Conservation (phyloP, 139 green algal genomes). For the Chara braunii region DNA sequence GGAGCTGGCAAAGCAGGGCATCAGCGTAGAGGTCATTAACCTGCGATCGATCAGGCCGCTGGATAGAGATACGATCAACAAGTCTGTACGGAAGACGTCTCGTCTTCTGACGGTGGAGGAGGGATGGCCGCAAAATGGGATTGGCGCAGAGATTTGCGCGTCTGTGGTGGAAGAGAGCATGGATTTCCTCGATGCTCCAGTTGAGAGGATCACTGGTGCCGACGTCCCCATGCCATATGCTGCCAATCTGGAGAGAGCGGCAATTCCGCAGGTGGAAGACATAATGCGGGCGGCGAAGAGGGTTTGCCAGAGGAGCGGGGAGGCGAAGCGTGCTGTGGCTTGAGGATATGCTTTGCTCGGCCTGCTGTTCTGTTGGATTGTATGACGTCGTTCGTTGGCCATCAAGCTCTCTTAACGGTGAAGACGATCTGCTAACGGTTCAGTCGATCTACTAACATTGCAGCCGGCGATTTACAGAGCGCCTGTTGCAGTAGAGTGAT, state of each 20-base stretch:
- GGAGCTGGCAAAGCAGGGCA: constrained; percentile 74
- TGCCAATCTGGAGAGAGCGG: constrained; percentile 74
- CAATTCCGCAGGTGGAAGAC: constrained; percentile 58
- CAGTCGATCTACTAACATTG: too few relatives aligned
- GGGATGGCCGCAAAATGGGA: constrained; percentile 89
- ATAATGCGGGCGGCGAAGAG: constrained; percentile 22
- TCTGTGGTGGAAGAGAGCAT: constrained; percentile 85
- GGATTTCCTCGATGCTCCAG: constrained; percentile 92
- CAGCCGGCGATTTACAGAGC: too few relatives aligned
- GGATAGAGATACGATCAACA: constrained; percentile 76
- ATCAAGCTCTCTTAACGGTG: too few relatives aligned
- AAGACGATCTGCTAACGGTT: too few relatives aligned
- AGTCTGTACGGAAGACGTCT: constrained; percentile 81
- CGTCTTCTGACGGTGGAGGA: constrained; percentile 86
- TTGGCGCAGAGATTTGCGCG: constrained; percentile 62
- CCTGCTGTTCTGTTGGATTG: too few relatives aligned
- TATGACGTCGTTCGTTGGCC: too few relatives aligned
- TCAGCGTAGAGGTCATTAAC: constrained; percentile 92
- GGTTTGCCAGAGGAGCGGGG: too few relatives aligned
- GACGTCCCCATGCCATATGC: constrained; percentile 96
- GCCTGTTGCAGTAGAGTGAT: too few relatives aligned
- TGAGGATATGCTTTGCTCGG: too few relatives aligned
- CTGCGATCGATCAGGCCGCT: constrained; percentile 88
- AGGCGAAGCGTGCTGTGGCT: too few relatives aligned
- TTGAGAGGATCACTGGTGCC: constrained; percentile 75